Base-by-base conservation (phyloP, 2,329 filamentous ascomycete genomes). In the Penicillium sp. region DNA sequence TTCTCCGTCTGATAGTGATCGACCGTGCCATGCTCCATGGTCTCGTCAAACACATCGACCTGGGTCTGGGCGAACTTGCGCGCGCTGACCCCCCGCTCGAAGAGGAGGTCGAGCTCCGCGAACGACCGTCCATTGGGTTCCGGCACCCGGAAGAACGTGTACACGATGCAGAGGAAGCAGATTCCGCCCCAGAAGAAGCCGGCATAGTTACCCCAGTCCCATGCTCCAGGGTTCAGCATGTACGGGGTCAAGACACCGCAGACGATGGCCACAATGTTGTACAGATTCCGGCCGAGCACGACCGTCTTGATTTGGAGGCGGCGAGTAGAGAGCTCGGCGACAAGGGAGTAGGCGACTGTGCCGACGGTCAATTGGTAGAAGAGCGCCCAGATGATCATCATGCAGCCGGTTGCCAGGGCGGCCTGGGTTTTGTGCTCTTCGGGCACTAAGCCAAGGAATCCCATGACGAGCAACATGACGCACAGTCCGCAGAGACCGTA, bases 241-340 rank as follows among this genome's bases (percentile, higher is more conserved):
- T 94, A 95, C 0, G 89, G 89, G 0, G 88, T 94, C 34, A 95
- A 70, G 3, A 95, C 84, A 44, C 82, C 84, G 64, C 83, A 87
- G 61, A 95, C 72, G 57, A 96, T 95, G 55, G 80, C 84, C 38
- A 90, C 85, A 44, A 95, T 73, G 62, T 93, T 90, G 75, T 86
- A 87, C 40, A 88, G 72, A 58, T 88, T 87, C 48, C 89, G 84
- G 1, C 86, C 88, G 2, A 95, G 78, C 1, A 93, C 89, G 22
- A 95, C 85, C 0, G 90, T 95, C 75, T 95, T 95, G 73, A 94
- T 90, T 64, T 90, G 85, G 29, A 96, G 77, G 2, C 89, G 80
- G 13, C 87, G 81, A 0, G 88, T 88, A 0, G 87, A 89, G 21
- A 95, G 71, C 67, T 95, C 89, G 1, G 86, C 81, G 4, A 95